Conservation (phyloP, 805 yeast genomes). For the Metschnikowia lochheadii region DNA sequence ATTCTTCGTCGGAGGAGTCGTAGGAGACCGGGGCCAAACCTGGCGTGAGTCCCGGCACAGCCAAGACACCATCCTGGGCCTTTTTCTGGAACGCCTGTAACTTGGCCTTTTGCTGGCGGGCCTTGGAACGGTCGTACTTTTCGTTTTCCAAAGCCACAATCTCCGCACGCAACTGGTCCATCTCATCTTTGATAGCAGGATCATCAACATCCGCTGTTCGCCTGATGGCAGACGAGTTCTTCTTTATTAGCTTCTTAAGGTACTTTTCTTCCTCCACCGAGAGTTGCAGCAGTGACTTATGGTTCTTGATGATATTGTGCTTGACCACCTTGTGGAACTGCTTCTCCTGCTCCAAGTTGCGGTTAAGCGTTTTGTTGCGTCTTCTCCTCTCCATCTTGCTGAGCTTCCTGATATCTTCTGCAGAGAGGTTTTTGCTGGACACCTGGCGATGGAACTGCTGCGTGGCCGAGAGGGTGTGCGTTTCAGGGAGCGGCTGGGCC, state of each 20-base stretch:
- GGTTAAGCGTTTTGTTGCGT: conserved; percentile 25
- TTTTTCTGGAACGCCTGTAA: conserved; percentile 32
- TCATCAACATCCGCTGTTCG: conserved; percentile 30
- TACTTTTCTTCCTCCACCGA: conserved; percentile 35
- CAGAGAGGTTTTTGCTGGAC: conserved; percentile 13
- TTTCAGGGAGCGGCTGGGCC: conserved; percentile 6
- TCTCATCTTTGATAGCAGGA: conserved; percentile 26
- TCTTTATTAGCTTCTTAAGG: conserved; percentile 34
- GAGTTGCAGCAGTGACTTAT: conserved; percentile 20
- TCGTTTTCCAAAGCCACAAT: conserved; percentile 23
- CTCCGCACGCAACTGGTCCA: conserved; percentile 26
- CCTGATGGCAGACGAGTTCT: conserved; percentile 31
- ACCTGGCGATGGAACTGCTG: conserved; percentile 16
- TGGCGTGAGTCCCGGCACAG: conserved; percentile 70
- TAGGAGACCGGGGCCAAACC: conserved; percentile 80
- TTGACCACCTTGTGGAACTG: conserved; percentile 35
- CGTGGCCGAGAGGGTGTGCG: conserved; percentile 11
- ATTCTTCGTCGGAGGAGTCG: conserved; percentile 24
- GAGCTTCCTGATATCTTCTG: conserved; percentile 19
- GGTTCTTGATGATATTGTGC: conserved; percentile 36
- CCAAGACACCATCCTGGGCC: conserved; percentile 40
- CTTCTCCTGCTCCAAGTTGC: conserved; percentile 25
- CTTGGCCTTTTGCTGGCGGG: conserved; percentile 17
- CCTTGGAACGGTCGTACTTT: conserved; percentile 24
- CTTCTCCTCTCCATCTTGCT: conserved; percentile 18